Evolutionary conservation across 2,329 filamentous ascomycete genomes (phyloP).

Genomic region (Hypoxylon sp.): DNA sequence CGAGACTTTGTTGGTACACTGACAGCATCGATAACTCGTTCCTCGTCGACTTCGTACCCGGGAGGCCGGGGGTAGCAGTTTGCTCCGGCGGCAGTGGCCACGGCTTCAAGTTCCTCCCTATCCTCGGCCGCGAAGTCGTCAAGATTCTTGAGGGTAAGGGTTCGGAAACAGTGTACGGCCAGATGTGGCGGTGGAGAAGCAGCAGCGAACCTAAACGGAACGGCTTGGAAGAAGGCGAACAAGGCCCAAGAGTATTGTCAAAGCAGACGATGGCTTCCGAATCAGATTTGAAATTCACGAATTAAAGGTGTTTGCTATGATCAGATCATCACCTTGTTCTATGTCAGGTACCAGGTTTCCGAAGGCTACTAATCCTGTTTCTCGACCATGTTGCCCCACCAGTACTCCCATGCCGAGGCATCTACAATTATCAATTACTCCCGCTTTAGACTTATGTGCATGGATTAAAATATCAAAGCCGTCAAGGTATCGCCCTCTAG

Average conservation of each 20-base stretch:
- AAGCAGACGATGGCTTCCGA: constrained; percentile 51
- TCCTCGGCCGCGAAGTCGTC: constrained; percentile 53
- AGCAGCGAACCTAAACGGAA: constrained; percentile 39
- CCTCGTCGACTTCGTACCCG: constrained; percentile 61
- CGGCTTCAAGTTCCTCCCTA: constrained; percentile 54
- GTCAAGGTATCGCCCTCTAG: neutral
- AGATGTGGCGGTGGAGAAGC: constrained; percentile 52
- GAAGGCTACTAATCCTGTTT: neutral
- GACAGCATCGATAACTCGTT: constrained; percentile 53
- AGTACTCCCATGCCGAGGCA: too few species aligned
- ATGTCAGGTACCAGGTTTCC: neutral
- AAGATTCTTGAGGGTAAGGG: constrained; percentile 51
- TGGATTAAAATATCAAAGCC: too few species aligned
- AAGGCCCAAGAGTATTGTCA: constrained; percentile 48
- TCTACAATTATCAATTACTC: neutral
- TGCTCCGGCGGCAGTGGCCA: constrained; percentile 72
- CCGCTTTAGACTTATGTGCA: neutral
- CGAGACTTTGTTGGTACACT: constrained; percentile 61
- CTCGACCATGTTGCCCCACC: neutral
- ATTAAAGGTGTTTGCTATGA: neutral
- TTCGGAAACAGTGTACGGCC: constrained; percentile 48
- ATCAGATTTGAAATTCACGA: constrained; percentile 45
- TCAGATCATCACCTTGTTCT: neutral
- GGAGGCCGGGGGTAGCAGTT: constrained; percentile 63
- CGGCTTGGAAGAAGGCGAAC: constrained; percentile 52